A percentile compares a stretch with the other conserved stretches of the same genome.
Conservation (phyloP, 1,284 basidiomycete species). For the Cutaneotrichosporon cavernicola region DNA sequence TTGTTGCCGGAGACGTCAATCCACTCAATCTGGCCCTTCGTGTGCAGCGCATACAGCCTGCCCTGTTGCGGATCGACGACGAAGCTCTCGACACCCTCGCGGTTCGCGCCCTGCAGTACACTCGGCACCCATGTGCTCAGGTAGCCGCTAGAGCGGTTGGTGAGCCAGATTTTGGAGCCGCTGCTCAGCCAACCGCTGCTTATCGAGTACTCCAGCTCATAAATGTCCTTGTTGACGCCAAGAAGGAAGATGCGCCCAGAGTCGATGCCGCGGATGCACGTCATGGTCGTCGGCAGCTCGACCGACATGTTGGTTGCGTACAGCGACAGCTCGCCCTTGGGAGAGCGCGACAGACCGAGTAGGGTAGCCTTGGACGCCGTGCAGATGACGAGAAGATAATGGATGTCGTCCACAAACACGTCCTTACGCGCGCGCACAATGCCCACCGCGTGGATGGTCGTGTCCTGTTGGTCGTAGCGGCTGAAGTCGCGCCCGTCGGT, state of each 20-base stretch:
- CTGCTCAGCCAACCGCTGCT: conserved; percentile 81
- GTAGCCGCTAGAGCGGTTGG: conserved; percentile 39
- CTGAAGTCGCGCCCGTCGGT: conserved; percentile 62
- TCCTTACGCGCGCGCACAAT: conserved; percentile 67
- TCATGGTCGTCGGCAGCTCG: conserved; percentile 71
- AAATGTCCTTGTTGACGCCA: conserved; percentile 82
- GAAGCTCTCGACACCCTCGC: conserved; percentile 47
- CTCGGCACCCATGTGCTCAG: conserved; percentile 39
- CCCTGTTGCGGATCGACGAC: conserved; percentile 41
- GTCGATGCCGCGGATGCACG: conserved; percentile 71
- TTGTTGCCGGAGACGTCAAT: conserved; percentile 37
- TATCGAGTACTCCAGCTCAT: conserved; percentile 90
- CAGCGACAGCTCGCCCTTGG: conserved; percentile 68
- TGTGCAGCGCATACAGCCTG: conserved; percentile 42
- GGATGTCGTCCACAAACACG: conserved; percentile 92
- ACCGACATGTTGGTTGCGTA: conserved; percentile 86
- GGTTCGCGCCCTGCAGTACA: conserved; percentile 13
- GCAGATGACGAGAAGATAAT: conserved; percentile 83
- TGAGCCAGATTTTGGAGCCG: conserved; percentile 55
- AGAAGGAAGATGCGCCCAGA: conserved; percentile 89
- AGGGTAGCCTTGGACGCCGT: conserved; percentile 80
- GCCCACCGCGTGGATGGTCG: conserved; percentile 81
- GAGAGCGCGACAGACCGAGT: conserved; percentile 70
- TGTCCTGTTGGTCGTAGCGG: conserved; percentile 87
- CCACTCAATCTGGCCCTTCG: conserved; percentile 39